Evolutionary conservation across 257 asterid species (phyloP).

Genomic region (Forsythia suspensa): DNA sequence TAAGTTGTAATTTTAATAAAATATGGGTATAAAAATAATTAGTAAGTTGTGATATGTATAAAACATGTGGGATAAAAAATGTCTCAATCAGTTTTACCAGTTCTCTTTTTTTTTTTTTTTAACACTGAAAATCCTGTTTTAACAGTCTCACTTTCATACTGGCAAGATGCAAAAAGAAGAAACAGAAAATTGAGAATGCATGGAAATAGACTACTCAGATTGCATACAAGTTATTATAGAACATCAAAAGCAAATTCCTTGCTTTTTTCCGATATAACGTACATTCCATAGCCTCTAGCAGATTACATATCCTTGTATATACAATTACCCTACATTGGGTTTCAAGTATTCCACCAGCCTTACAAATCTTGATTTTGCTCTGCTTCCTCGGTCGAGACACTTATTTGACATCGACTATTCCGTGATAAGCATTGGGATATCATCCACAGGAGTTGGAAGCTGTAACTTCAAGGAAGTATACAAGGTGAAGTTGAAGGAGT

Average conservation of each 20-base stretch:
- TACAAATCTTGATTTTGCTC: neutral
- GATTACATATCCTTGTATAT: conserved; percentile 8
- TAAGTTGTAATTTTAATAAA: too few species aligned
- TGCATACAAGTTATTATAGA: neutral
- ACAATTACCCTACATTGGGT: conserved; percentile 4
- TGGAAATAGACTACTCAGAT: neutral
- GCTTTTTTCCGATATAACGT: conserved; percentile 6
- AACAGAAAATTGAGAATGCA: neutral
- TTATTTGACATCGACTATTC: conserved; percentile 37
- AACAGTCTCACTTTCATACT: too few species aligned
- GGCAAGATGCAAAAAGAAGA: neutral
- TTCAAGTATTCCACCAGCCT: neutral
- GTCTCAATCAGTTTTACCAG: too few species aligned
- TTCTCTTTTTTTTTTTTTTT: too few species aligned
- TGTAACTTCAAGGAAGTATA: conserved; percentile 19
- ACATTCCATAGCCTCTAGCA: conserved; percentile 6
- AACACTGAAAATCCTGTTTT: too few species aligned
- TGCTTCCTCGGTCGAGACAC: neutral
- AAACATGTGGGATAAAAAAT: too few species aligned
- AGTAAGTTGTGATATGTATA: too few species aligned
- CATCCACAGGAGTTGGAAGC: conserved; percentile 46
- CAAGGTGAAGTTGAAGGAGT: neutral
- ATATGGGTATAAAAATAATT: too few species aligned
- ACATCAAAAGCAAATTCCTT: conserved; percentile 11
- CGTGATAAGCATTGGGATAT: conserved; percentile 49